Base-by-base conservation (phyloP, 2,329 filamentous ascomycete species). In the Sordariomycetes sp. region DNA sequence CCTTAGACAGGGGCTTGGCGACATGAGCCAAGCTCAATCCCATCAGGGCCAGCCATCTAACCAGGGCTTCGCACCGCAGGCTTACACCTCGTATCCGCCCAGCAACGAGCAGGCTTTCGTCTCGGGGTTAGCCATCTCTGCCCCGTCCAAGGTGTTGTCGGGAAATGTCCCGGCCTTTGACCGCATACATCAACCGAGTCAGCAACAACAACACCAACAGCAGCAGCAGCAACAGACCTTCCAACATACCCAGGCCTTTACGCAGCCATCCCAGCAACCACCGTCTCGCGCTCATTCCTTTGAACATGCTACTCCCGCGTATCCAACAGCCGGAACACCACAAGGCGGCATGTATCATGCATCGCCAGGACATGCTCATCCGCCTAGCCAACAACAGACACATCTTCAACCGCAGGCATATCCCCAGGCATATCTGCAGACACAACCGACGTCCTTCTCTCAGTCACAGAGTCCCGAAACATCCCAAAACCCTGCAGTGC, bases 81-180 rank as follows among this genome's bases (percentile, higher is more conserved):
- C 65, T 22, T 74, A 68, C 50, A 15, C 52, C 24, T 62, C 67
- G 15, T 71, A 72, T 57, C 60, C 67, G 10, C 60, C 64, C 1
- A 67, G 69, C 53, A 64, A 62, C 52, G 67, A 68, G 10, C 64
- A 68, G 36, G 60, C 67, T 2, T 73, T 67, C 54, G 66, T 67
- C 35, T 62, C 67, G 32, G 59, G 67, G 15, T 64, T 68, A 17
- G 59, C 45, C 5, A 24, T 50, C 17, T 22, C 45, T 24, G 6
- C 45, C 24, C 20, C 45, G 20, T 24, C 45, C 17, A 50, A 50
- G 45, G 22, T 50, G 45, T 50, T 50, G 45, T 50, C 45, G 20
- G 45, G 22, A 24, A 50, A 50, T 8, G 3, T 20, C 45, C 1
- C 61, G 69, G 15, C 64, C 65, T 15, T 61, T n/a, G 53, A 60